A percentile compares a stretch with the other conserved stretches of the same genome.
phyloP scores from a whole-genome alignment of 306 rosid species.

The Lathyrus aphaca region DNA sequence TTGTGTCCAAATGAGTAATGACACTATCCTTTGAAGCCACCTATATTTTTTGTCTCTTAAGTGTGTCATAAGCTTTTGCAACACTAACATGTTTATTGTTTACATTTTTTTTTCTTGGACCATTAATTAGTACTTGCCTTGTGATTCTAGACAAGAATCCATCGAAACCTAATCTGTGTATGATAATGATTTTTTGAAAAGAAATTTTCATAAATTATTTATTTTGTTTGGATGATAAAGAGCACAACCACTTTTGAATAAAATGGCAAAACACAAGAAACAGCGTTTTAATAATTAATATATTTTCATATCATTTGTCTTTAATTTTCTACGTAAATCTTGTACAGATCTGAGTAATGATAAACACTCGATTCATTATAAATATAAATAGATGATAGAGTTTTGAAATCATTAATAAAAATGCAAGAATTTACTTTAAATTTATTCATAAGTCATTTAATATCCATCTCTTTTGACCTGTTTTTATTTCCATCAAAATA shows the following conservation, averaged over 20 bases:
- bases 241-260: not conserved
- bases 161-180: constrained; percentile 6
- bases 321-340: too few species aligned
- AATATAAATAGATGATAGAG: too few species aligned
- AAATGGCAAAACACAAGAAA: too few species aligned
- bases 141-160: constrained; percentile 30
- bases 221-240: not conserved
- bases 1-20: constrained; percentile 36
- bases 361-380: too few species aligned
- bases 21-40: constrained; percentile 30
- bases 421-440: too few species aligned
- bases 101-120: not conserved
- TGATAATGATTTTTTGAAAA: not conserved
- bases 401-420: too few species aligned
- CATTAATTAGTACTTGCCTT: constrained; percentile 9
- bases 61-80: not conserved
- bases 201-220: not conserved
- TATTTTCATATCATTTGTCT: too few species aligned
- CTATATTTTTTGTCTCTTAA: constrained; percentile 21
- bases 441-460: too few species aligned
- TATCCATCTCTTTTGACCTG: too few species aligned
- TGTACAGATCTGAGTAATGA: too few species aligned
- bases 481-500: too few species aligned
- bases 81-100: not conserved
- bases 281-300: too few species aligned